Evolutionary conservation across 768 basidiomycete genomes (phyloP).

Genomic region (Termitomyces sp.): DNA sequence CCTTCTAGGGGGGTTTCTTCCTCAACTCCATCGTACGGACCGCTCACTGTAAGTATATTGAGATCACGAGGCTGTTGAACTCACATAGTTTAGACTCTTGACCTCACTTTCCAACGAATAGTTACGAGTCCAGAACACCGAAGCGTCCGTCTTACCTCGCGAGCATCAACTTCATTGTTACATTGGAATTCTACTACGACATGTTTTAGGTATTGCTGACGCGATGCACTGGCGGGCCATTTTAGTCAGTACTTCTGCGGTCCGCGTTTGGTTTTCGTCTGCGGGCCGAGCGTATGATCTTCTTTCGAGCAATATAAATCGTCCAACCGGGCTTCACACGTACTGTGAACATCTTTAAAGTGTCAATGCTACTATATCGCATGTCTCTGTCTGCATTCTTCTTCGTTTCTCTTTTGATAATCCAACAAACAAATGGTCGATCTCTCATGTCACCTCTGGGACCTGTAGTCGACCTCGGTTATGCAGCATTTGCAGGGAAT

Average conservation of each 20-base stretch:
- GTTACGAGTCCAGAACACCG: no score
- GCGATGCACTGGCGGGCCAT: background rate
- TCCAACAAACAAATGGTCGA: background rate
- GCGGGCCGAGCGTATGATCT: background rate
- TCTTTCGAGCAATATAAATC: background rate
- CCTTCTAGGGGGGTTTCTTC: background rate
- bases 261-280: background rate
- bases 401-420: background rate
- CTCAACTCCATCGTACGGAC: background rate
- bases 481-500: constrained; percentile 35
- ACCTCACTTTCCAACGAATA: background rate
- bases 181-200: background rate
- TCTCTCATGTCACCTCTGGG: constrained; percentile 15
- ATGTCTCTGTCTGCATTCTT: background rate
- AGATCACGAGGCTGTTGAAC: background rate
- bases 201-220: background rate
- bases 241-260: background rate
- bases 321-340: background rate
- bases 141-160: background rate
- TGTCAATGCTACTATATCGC: background rate
- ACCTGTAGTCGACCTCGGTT: constrained; percentile 35
- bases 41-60: background rate
- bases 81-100: background rate
- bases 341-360: background rate
- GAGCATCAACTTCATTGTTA: background rate